Evolutionary conservation across 2,329 filamentous ascomycete species (phyloP).

Genomic region (Aspergillus pseudoglaucus): DNA sequence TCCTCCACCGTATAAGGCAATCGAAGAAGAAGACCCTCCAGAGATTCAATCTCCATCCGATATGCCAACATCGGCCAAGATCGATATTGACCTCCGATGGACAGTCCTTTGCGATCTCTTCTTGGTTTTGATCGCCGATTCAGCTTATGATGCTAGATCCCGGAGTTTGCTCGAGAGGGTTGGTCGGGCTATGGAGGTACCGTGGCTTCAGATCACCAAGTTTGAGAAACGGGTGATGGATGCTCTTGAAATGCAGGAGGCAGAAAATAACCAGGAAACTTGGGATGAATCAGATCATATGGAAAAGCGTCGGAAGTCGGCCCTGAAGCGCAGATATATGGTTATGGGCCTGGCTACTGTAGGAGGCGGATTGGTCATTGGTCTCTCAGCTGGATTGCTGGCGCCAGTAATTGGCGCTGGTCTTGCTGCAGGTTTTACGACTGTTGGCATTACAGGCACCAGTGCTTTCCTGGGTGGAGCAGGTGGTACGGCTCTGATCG

Average conservation of each 20-base stretch:
- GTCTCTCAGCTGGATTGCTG: conserved; percentile 82
- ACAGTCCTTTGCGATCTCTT: conserved; percentile 95
- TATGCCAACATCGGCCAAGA: conserved; percentile 70
- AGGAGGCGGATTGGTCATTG: conserved; percentile 89
- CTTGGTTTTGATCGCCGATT: conserved; percentile 91
- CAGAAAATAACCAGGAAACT: conserved; percentile 76
- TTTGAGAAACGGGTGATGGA: conserved; percentile 98
- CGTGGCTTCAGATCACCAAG: conserved; percentile 87
- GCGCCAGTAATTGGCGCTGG: conserved; percentile 92
- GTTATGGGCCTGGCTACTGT: conserved; percentile 97
- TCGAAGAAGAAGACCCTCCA: conserved; percentile 62
- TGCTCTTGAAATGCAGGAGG: conserved; percentile 94
- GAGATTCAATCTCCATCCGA: conserved; percentile 78
- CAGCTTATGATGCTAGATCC: conserved; percentile 83
- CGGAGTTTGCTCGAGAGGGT: conserved; percentile 77
- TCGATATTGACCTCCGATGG: conserved; percentile 95
- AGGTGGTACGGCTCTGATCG: conserved; percentile 89
- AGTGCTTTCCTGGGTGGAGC: conserved; percentile 83
- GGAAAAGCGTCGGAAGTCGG: conserved; percentile 73
- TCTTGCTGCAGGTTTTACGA: conserved; percentile 88
- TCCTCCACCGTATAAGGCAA: conserved; percentile 51
- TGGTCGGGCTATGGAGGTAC: conserved; percentile 69
- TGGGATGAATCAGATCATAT: conserved; percentile 98
- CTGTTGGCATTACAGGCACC: conserved; percentile 86
- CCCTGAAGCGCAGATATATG: conserved; percentile 75